Evolutionary conservation across 345 rosid genomes (phyloP).

Genomic region (Abelmoschus esculentus): DNA sequence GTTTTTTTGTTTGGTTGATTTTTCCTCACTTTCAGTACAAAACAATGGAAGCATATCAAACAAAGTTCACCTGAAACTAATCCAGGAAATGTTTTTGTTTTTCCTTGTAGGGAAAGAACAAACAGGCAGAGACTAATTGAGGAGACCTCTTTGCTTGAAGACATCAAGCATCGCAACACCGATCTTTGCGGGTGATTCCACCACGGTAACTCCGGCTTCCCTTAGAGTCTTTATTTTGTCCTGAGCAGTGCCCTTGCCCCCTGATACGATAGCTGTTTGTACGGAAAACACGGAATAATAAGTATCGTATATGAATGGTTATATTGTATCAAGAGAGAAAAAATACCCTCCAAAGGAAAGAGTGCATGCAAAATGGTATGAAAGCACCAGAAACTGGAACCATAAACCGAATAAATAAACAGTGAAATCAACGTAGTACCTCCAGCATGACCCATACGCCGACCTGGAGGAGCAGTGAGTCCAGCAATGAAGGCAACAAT

Average conservation of each 20-base stretch:
- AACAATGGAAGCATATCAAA: not conserved
- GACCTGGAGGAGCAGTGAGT: conserved; percentile 94
- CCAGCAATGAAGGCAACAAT: conserved; percentile 93
- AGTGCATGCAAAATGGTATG: not conserved
- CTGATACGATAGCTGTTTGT: conserved; percentile 78
- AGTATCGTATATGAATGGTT: not conserved
- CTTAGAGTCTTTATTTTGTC: conserved; percentile 73
- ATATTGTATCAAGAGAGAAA: too few species aligned
- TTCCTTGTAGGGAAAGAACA: not conserved
- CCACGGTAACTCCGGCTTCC: conserved; percentile 90
- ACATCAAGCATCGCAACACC: conserved; percentile 71
- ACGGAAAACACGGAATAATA: not conserved
- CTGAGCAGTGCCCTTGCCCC: conserved; percentile 96
- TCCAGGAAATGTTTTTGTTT: conserved; percentile 23
- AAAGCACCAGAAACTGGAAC: not conserved
- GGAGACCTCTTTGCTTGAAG: conserved; percentile 74
- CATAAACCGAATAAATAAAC: conserved; percentile 1
- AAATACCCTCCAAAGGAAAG: not conserved
- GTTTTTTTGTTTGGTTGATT: not conserved
- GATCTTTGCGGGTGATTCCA: conserved; percentile 90
- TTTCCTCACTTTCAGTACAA: not conserved
- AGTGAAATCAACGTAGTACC: conserved; percentile 32
- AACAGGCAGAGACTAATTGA: not conserved
- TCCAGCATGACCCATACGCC: conserved; percentile 99
- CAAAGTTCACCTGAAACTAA: conserved; percentile 14